Conservation (phyloP, 2,329 filamentous ascomycete species). For the Stagonosporopsis vannaccii region DNA sequence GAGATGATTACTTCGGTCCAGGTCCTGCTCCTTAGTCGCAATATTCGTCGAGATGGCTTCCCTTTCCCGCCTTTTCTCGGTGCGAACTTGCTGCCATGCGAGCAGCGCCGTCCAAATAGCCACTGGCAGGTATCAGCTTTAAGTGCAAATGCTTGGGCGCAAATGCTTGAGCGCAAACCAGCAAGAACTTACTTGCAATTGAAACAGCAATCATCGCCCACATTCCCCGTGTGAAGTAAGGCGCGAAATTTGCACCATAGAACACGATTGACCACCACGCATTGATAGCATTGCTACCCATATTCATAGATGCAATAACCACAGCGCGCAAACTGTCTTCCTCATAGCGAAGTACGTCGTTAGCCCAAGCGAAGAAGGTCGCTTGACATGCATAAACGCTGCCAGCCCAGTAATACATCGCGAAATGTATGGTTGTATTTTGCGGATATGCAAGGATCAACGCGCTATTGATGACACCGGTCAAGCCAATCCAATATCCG, state of each 20-base stretch:
- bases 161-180: too few species aligned
- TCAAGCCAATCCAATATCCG: slow-evolving; percentile 68
- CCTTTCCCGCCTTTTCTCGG: slow-evolving; percentile 46
- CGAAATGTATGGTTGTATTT: slow-evolving; percentile 65
- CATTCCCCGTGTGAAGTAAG: slow-evolving; percentile 73
- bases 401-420: slow-evolving; percentile 74
- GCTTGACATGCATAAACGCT: slow-evolving; percentile 76
- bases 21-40: slow-evolving; percentile 17
- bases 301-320: slow-evolving; percentile 76
- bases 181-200: slow-evolving; percentile 57
- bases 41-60: slow-evolving; percentile 12
- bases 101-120: slow-evolving; percentile 66
- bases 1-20: slow-evolving; percentile 12
- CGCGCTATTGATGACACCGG: slow-evolving; percentile 66
- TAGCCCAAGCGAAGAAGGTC: slow-evolving; percentile 78
- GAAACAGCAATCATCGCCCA: slow-evolving; percentile 74
- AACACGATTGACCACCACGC: slow-evolving; percentile 78
- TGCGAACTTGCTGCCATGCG: slow-evolving; percentile 54
- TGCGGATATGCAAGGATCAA: slow-evolving; percentile 65
- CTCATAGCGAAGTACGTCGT: slow-evolving; percentile 71
- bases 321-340: slow-evolving; percentile 69
- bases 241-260: slow-evolving; percentile 71
- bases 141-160: too few species aligned
- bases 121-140: slow-evolving; percentile 42
- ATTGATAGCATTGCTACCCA: slow-evolving; percentile 72